These are phyloP conservation scores for Apophysomyces elegans DNA, from an alignment of 371 early-diverging fungal species.

Conservation along the genomic window DNA sequence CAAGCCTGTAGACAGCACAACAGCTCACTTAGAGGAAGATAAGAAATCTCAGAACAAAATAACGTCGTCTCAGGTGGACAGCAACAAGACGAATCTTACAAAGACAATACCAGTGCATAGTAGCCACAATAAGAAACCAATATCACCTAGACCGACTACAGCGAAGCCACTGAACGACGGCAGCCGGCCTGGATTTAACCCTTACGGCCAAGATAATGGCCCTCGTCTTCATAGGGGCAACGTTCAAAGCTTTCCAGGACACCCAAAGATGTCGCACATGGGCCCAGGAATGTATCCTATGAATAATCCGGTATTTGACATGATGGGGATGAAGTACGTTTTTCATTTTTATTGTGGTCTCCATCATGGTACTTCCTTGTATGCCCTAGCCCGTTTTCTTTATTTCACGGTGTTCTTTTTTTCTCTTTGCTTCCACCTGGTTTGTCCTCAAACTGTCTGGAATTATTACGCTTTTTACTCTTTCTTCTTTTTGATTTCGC, in stretches of 20 bases:
- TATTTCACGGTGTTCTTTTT: not conserved
- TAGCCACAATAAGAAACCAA: not conserved
- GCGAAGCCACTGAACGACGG: not conserved
- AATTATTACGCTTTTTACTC: not conserved
- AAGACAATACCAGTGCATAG: not conserved
- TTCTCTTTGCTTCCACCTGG: constrained; percentile 7
- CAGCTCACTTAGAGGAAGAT: not conserved
- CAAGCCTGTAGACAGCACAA: not conserved
- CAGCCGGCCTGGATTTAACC: not conserved
- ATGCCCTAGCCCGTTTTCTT: not conserved
- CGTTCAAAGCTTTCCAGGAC: not conserved
- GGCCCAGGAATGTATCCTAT: constrained; percentile 7
- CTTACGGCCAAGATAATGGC: not conserved
- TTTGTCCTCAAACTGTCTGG: constrained; percentile 6
- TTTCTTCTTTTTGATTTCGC: not conserved
- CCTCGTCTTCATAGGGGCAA: not conserved
- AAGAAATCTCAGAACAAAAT: not conserved
- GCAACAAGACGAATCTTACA: not conserved
- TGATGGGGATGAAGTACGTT: constrained; percentile 11
- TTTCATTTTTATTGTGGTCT: constrained; percentile 1
- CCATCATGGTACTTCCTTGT: constrained; percentile 7
- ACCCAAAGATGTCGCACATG: constrained; percentile 8
- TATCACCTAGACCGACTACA: not conserved
- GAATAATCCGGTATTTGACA: constrained; percentile 11
- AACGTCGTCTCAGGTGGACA: not conserved